phyloP scores from a whole-genome alignment of 495 filamentous ascomycete genomes.

The Evernia prunastri region DNA sequence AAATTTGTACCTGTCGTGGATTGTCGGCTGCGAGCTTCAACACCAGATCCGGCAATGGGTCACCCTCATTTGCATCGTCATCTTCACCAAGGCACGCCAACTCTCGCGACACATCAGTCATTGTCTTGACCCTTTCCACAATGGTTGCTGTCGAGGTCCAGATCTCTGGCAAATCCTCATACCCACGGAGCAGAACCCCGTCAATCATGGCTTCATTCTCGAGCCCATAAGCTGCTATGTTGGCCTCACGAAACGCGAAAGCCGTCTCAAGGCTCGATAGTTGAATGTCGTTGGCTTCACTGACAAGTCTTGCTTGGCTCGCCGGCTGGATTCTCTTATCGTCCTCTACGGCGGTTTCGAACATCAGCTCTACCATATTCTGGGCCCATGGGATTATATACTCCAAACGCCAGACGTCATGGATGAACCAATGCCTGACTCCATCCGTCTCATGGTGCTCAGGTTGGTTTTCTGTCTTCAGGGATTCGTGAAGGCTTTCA shows the following conservation, averaged over 20 bases:
- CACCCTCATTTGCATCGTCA: slow-evolving; percentile 27
- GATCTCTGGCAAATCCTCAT: slow-evolving; percentile 61
- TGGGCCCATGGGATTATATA: slow-evolving; percentile 70
- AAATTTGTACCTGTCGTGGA: slow-evolving; percentile 48
- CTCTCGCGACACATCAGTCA: slow-evolving; percentile 40
- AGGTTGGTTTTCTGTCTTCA: slow-evolving; percentile 54
- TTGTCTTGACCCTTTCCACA: slow-evolving; percentile 46
- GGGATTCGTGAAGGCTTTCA: slow-evolving; percentile 59
- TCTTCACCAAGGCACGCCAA: slow-evolving; percentile 23
- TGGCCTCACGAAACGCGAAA: slow-evolving; percentile 62
- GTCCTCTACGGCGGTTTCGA: slow-evolving; percentile 46
- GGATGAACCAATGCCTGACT: slow-evolving; percentile 75
- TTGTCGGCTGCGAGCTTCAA: slow-evolving; percentile 47
- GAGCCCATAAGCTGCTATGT: slow-evolving; percentile 64
- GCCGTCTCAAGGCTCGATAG: slow-evolving; percentile 64
- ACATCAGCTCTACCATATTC: slow-evolving; percentile 61
- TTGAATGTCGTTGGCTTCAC: slow-evolving; percentile 75
- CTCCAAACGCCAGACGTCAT: slow-evolving; percentile 66
- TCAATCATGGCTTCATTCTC: slow-evolving; percentile 54
- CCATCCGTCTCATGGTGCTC: slow-evolving; percentile 60
- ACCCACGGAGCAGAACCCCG: slow-evolving; percentile 56
- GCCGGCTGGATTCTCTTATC: slow-evolving; percentile 28
- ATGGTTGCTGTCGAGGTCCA: slow-evolving; percentile 71
- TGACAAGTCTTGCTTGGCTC: slow-evolving; percentile 47
- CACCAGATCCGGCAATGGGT: slow-evolving; percentile 34